Conservation (phyloP, 306 rosid species). For the Ormosia emarginata region DNA sequence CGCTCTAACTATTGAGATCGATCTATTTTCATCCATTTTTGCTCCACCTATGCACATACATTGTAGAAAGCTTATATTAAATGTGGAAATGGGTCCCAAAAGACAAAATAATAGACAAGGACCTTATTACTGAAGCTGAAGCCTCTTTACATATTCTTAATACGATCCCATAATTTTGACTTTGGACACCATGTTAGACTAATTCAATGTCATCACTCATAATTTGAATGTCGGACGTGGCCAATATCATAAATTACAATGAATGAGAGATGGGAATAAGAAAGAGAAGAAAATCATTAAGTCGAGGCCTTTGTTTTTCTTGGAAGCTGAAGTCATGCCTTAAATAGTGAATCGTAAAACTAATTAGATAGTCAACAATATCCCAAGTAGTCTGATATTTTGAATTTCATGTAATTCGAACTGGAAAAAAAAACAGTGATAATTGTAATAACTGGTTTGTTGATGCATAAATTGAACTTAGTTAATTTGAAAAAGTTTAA, state of each 20-base stretch:
- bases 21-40: not conserved
- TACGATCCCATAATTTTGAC: not conserved
- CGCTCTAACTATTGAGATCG: not conserved
- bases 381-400: too few species aligned
- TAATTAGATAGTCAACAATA: too few species aligned
- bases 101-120: not conserved
- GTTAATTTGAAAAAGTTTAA: too few species aligned
- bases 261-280: not conserved
- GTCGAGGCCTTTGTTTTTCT: not conserved
- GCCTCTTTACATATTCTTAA: not conserved
- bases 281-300: not conserved
- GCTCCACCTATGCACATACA: not conserved
- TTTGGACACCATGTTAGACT: not conserved
- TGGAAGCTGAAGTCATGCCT: not conserved
- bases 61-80: not conserved
- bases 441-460: too few species aligned
- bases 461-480: too few species aligned
- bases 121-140: not conserved
- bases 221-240: slow-evolving; percentile 2
- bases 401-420: too few species aligned
- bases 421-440: too few species aligned
- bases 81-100: not conserved
- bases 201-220: not conserved
- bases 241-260: not conserved
- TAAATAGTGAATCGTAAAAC: too few species aligned